Evolutionary conservation across 257 asterid species (phyloP).

Genomic region (Nicotiana tabacum): DNA sequence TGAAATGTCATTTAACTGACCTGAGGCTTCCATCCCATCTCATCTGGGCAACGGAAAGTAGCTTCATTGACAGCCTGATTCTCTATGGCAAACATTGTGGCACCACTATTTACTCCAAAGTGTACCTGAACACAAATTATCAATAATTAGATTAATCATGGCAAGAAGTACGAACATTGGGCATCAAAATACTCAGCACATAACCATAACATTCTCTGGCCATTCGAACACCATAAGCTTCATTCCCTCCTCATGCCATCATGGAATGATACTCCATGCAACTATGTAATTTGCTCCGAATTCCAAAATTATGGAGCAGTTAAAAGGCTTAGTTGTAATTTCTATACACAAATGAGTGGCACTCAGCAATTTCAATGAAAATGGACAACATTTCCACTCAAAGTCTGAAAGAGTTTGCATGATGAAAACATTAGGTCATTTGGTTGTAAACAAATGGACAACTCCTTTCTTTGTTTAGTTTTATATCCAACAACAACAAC

Average conservation of each 20-base stretch:
- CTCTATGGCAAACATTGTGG: conserved; percentile 91
- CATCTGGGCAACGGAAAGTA: conserved; percentile 96
- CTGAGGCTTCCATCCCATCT: conserved; percentile 99
- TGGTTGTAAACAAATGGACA: background rate
- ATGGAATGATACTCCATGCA: background rate
- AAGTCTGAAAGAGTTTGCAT: background rate
- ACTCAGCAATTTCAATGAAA: background rate
- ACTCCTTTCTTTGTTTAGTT: background rate
- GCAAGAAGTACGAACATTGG: background rate
- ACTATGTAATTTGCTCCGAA: background rate
- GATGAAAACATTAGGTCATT: background rate
- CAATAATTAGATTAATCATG: conserved; percentile 16
- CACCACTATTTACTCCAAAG: conserved; percentile 97
- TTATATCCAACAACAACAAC: background rate
- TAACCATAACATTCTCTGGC: background rate
- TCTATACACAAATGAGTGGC: background rate
- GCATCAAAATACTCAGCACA: background rate
- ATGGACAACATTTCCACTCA: background rate
- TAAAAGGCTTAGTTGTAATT: background rate
- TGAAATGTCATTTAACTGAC: conserved; percentile 22
- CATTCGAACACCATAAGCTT: background rate
- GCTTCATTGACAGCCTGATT: conserved; percentile 92
- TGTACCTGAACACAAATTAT: conserved; percentile 52
- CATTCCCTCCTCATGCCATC: background rate
- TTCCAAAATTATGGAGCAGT: background rate